Percentiles rank a stretch among this genome's conserved stretches.
Conservation (phyloP, 2,329 filamentous ascomycete species). For the Fusarium sp. region DNA sequence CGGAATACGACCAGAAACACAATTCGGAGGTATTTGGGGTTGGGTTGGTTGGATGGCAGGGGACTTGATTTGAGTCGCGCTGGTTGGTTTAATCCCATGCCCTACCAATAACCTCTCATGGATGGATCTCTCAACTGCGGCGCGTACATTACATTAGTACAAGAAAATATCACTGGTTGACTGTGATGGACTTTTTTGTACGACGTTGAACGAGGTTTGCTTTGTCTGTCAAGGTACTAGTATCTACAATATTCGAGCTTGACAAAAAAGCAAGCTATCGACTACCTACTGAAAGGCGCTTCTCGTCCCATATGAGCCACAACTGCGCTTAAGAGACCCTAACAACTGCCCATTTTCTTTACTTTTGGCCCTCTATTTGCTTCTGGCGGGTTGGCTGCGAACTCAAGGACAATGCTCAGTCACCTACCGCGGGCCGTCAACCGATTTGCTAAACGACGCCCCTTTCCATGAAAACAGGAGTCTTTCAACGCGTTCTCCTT, state of each 20-base stretch:
- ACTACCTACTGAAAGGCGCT: neutral
- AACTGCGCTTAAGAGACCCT: slow-evolving; percentile 27
- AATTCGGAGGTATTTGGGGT: slow-evolving; percentile 36
- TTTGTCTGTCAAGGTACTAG: slow-evolving; percentile 13
- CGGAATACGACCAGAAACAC: slow-evolving; percentile 45
- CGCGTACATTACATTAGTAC: slow-evolving; percentile 8
- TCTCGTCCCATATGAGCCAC: slow-evolving; percentile 30
- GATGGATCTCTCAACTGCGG: slow-evolving; percentile 22
- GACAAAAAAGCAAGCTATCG: slow-evolving; percentile 34
- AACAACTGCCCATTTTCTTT: slow-evolving; percentile 23
- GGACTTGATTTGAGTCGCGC: slow-evolving; percentile 3
- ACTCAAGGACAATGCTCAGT: slow-evolving; percentile 18
- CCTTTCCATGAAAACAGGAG: slow-evolving; percentile 11
- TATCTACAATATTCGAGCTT: neutral
- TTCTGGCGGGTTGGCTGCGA: slow-evolving; percentile 5
- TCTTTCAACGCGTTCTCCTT: slow-evolving; percentile 12
- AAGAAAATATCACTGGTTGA: slow-evolving; percentile 2
- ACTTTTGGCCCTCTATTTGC: slow-evolving; percentile 11
- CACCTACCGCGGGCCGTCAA: neutral
- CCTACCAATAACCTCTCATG: slow-evolving; percentile 22
- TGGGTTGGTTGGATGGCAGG: neutral
- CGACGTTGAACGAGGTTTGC: slow-evolving; percentile 10
- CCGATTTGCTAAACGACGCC: neutral
- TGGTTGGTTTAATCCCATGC: slow-evolving; percentile 22
- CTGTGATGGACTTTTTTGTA: neutral